Evolutionary conservation across 2,329 filamentous ascomycete species (phyloP), one percentile per base, ranked within the genome.

Genomic region (Fusarium sp.): DNA sequence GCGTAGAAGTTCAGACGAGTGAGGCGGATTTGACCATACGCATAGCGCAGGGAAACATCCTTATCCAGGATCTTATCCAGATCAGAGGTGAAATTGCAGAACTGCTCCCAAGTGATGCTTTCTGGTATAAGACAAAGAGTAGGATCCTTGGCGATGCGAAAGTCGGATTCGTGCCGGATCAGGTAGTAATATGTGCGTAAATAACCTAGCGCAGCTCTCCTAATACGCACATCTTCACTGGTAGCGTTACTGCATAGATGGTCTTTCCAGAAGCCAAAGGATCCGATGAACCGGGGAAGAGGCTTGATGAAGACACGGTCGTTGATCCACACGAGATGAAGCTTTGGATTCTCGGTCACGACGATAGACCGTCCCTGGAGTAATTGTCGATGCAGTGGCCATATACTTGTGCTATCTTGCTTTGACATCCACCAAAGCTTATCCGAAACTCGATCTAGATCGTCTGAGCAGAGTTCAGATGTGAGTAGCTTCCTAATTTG

Each of bases 341-440:
- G 35, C 27, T 62, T 62, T 11, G 59, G 59, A 12, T 58, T 36
- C 22, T 62, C 59, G 13, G 59, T 58, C 22, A 62, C 42, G 5
- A 39, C 4, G 1, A 62, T 62, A 9, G 42, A 47, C 12, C 59
- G 42, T 4, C 53, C 42, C 13, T 58, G 56, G 2, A 62, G 35
- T 20, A 35, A 8, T 5, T 58, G 59, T 18, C 59, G 20, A 13
- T 62, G 59, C 0, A 62, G 14, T 10, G 53, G 52, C 14, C 52
- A 62, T 47, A 62, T 62, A 10, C 20, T 62, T 9, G 17, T 42
- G 36, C 59, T 62, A 25, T 57, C 33, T 20, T 59, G 53, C 5
- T 46, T 62, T 7, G 59, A 62, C 59, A 62, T 58, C 59, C 59
- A 58, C 59, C 59, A 62, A 12, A 62, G 42, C 29, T 41, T 62